Evolutionary conservation across 371 early-diverging fungal genomes (phyloP).

Genomic region (Zychaea mexicana): DNA sequence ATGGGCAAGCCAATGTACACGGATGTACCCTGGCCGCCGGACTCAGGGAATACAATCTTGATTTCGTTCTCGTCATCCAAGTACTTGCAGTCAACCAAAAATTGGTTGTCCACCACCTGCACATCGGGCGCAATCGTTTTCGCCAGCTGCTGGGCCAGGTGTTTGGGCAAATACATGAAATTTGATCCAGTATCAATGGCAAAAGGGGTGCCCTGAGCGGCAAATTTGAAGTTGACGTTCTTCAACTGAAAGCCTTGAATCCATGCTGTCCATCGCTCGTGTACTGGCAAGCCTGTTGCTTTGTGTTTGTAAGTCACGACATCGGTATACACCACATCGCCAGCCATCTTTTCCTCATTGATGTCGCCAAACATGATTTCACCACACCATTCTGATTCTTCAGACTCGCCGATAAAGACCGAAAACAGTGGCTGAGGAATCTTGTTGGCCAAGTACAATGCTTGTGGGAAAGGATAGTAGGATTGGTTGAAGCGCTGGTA

Average conservation of each 20-base stretch:
- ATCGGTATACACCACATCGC: constrained; percentile 30
- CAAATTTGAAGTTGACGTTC: constrained; percentile 27
- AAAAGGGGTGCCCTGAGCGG: constrained; percentile 17
- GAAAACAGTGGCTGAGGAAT: constrained; percentile 28
- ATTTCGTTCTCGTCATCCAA: constrained; percentile 13
- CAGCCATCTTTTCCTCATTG: constrained; percentile 31
- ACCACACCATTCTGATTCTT: constrained; percentile 28
- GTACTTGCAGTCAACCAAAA: constrained; percentile 26
- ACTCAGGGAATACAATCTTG: constrained; percentile 25
- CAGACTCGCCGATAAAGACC: constrained; percentile 21
- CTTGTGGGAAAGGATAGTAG: constrained; percentile 22
- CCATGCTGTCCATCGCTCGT: constrained; percentile 26
- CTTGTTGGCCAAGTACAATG: constrained; percentile 18
- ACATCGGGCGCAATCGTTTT: constrained; percentile 16
- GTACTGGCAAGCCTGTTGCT: background rate
- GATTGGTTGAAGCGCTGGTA: constrained; percentile 10
- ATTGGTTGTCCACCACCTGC: constrained; percentile 9
- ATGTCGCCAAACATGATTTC: constrained; percentile 52
- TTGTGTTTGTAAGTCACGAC: constrained; percentile 13
- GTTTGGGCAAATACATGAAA: constrained; percentile 39
- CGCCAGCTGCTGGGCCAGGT: constrained; percentile 29
- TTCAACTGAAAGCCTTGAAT: constrained; percentile 26
- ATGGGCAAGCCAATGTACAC: constrained; percentile 20
- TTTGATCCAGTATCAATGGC: constrained; percentile 50
- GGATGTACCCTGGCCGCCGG: background rate